Evolutionary conservation across 2,329 filamentous ascomycete genomes (phyloP), one percentile per base, ranked within the genome.

Genomic region (Fusarium graminum): DNA sequence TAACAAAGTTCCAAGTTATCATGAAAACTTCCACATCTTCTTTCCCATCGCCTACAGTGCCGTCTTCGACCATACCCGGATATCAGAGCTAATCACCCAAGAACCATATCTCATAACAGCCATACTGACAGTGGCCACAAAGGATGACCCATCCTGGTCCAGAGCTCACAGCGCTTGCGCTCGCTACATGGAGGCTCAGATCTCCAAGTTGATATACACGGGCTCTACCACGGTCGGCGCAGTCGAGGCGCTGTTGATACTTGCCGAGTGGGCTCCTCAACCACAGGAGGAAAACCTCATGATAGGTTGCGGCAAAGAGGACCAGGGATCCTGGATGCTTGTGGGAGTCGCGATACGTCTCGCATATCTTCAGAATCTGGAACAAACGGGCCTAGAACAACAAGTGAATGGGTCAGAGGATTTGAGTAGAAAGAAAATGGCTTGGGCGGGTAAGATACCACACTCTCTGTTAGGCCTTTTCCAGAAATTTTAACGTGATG

Each of bases 281-380:
- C 86, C 87, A 0, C 83, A 88, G 3, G 80, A 88, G 7, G 83
- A 84, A 32, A 85, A 86, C 29, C 87, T 87, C 30, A 82, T 85
- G 26, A 87, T 92, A 19, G 90, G 90, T 0, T 84, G 89, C 54
- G 90, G 90, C 10, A 90, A 92, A 74, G 90, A 92, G 72, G 90
- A 92, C 69, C 85, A 90, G 42, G 89, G 90, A 29, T 89, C 89
- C 0, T 92, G 90, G 90, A 92, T 92, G 89, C 88, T 92, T 69
- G 88, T 92, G 7, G 90, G 90, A 2, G 83, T 90, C 19, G 90
- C 90, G 4, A 78, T 92, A 8, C 84, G 90, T 8, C 85, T 91
- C 4, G 90, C 86, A 1, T 92, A 92, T 73, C 90, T 90, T 49
- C 85, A 92, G 16, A 87, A 87, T 2, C 80, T 92, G 17, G 90